Base-by-base conservation (phyloP, 805 yeast species). In the Saccharomycopsis lassenensis region DNA sequence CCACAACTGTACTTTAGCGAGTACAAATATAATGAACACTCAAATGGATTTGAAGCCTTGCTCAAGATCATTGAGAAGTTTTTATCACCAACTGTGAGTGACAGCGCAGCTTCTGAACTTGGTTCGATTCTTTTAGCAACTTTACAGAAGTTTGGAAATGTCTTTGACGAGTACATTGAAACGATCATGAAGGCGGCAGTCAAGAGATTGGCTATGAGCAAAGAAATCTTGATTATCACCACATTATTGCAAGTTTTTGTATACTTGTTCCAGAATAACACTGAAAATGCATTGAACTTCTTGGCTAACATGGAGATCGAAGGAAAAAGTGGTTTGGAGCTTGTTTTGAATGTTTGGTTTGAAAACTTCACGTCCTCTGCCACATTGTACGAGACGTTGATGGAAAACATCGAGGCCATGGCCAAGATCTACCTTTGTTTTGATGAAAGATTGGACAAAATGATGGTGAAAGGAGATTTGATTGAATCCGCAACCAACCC, bases 321-420 rank as follows among this genome's bases (percentile, higher is more conserved):
- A 5, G 51, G 46, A 3, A 24, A 42, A 2, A 48, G 63, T 18
- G 77, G 80, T 1, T 59, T 86, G 7, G 59, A 60, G 17, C 56
- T 67, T 3, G 71, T 84, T 1, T 53, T 89, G 35, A 77, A 78
- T 2, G 77, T 81, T 35, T 91, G 97, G 97, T 67, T 89, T 33
- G 73, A 71, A 18, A 69, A 84, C 2, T 87, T 84, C 55, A 89
- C 83, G 47, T 74, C 78, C 2, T 70, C 87, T 26, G 11, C 30
- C 14, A 65, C 89, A 41, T 95, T 96, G 0, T 75, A 68, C 39
- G 81, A 75, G 19, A 74, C 74, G 40, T 84, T 87, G 33, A 65
- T 71, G 43, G 73, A 62, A 34, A 69, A 67, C 48, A 68, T 82
- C n/a, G 52, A 69, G 20, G 95, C 95, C 0, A 62, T 91, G 27